Base-by-base conservation (phyloP, 2,329 filamentous ascomycete genomes). In the Calycina herbarum region DNA sequence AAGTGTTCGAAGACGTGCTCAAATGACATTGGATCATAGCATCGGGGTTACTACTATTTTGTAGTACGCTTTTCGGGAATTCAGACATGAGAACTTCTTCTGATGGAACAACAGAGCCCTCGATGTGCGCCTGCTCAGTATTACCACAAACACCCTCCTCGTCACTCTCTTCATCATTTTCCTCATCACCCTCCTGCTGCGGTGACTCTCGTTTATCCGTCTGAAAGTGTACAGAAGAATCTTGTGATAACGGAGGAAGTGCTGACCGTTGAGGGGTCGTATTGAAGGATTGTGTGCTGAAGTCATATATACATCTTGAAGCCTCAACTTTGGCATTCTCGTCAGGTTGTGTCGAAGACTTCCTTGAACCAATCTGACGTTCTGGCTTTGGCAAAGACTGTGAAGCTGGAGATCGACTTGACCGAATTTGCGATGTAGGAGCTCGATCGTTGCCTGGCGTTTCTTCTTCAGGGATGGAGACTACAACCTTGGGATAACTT, bases 201-300 rank as follows among this genome's bases (percentile, higher is more conserved):
- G 27, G 48, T 24, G 20, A 11, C 10, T 54, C 11, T 3, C 20
- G 27, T 54, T 54, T 20, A 27, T 24, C 13, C 20, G 20, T 24
- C 7, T 11, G 57, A 59, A 31, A 59, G n/a, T 20, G 31, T 38
- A 20, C 31, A 48, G 35, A 42, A 27, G 38, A 42, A 42, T 35
- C 38, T 48, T 42, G 27, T 27, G 35, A 42, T 5, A 42, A n/a
- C 10, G 7, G n/a, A 27, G 20, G 48, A 54, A 54, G 45, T n/a
- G 29, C 27, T 40, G 67, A 68, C 56, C 64, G 65, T 45, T 64
- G 24, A 27, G 70, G 66, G 13, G 71, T 68, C 38, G 70, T 71
- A 57, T 71, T 70, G 59, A 59, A 67, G 33, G 71, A 70, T 35
- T 71, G 70, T 11, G 71, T 71, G 29, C 68, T 72, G 20, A 63